phyloP scores from a whole-genome alignment of 2,329 filamentous ascomycete species.

The Fusarium denticulatum region DNA sequence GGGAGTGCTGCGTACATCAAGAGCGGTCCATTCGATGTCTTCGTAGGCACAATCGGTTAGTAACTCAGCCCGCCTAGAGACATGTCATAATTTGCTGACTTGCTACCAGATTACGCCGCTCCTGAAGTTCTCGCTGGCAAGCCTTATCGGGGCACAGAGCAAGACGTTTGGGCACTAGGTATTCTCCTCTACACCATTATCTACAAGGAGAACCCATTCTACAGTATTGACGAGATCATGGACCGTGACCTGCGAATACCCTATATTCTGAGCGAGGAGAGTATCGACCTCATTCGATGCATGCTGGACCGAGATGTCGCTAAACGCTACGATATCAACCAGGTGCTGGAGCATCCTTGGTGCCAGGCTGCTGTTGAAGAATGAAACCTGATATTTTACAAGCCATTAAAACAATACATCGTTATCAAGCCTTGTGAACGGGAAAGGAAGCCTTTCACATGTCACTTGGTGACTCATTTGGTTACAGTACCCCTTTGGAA shows the following conservation, averaged over 20 bases:
- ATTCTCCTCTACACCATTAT: slow-evolving; percentile 98
- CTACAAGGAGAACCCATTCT: slow-evolving; percentile 99
- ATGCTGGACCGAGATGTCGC: slow-evolving; percentile 95
- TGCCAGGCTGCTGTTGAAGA: slow-evolving; percentile 48
- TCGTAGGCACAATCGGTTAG: slow-evolving; percentile 97
- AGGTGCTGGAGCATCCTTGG: slow-evolving; percentile 93
- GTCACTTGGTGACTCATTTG: slow-evolving; percentile 26
- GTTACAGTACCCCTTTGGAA: slow-evolving; percentile 39
- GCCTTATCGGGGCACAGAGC: slow-evolving; percentile 93
- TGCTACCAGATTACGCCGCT: slow-evolving; percentile 84
- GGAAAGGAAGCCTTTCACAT: slow-evolving; percentile 5
- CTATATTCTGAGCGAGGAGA: slow-evolving; percentile 87
- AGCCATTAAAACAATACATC: background rate
- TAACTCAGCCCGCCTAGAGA: slow-evolving; percentile 20
- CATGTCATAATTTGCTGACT: slow-evolving; percentile 15
- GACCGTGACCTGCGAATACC: slow-evolving; percentile 94
- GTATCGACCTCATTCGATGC: slow-evolving; percentile 87
- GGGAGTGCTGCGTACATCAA: slow-evolving; percentile 98
- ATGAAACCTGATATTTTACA: slow-evolving; percentile 1
- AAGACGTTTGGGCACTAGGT: slow-evolving; percentile 97
- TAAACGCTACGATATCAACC: slow-evolving; percentile 83
- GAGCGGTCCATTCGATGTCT: slow-evolving; percentile 97
- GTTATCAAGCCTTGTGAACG: slow-evolving; percentile 8
- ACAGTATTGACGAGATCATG: slow-evolving; percentile 99
- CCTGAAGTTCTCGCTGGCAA: slow-evolving; percentile 96